Conservation (phyloP, 208 protist genomes). For the Phytomonas sp. region DNA sequence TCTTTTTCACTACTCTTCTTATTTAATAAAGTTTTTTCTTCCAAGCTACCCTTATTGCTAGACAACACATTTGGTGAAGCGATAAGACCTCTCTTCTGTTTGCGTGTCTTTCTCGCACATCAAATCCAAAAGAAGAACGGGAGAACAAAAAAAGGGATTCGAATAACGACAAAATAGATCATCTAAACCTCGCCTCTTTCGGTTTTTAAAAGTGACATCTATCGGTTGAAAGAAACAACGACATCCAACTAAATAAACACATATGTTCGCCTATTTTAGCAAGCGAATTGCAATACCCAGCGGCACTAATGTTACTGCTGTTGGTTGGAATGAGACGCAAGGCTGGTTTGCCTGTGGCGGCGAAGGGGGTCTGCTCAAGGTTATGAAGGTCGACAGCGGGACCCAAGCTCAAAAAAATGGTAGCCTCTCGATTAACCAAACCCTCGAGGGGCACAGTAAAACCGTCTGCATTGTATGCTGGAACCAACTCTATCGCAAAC, state of each 20-base stretch:
- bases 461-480: constrained; percentile 83
- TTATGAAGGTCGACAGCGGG: constrained; percentile 90
- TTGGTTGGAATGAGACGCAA: constrained; percentile 93
- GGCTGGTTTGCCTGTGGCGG: constrained; percentile 96
- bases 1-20: not conserved
- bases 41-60: not conserved
- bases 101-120: constrained; percentile 1
- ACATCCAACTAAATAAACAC: not conserved
- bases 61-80: not conserved
- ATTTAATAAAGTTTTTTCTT: too few relatives aligned
- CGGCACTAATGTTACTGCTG: constrained; percentile 67
- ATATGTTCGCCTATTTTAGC: constrained; percentile 94
- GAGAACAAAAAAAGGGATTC: constrained; percentile 13
- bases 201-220: not conserved
- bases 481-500: constrained; percentile 95
- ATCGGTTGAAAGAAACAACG: not conserved
- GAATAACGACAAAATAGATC: not conserved
- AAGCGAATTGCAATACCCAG: constrained; percentile 96
- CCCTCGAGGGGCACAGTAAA: constrained; percentile 89
- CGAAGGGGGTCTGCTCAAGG: constrained; percentile 93
- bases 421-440: constrained; percentile 94
- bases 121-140: constrained; percentile 2
- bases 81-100: not conserved
- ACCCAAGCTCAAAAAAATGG: constrained; percentile 55
- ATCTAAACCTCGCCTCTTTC: not conserved